Percentiles rank a stretch among this genome's conserved stretches.
Conservation (phyloP, 2,329 filamentous ascomycete genomes). For the Akanthomyces uredinophilus region DNA sequence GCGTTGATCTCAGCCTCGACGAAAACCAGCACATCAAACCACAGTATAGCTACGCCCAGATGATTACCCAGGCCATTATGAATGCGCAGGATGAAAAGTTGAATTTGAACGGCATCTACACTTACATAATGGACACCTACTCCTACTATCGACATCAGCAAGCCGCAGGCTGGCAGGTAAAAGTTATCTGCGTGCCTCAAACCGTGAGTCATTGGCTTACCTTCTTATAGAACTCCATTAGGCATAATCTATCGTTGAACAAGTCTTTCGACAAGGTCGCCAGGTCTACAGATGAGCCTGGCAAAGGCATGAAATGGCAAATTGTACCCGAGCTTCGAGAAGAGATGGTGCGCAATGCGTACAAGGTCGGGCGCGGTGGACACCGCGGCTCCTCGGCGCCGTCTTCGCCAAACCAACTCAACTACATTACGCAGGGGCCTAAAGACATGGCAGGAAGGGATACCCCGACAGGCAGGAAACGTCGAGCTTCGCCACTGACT, state of each 20-base stretch:
- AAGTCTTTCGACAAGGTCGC: constrained; percentile 93
- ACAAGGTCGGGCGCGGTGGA: constrained; percentile 56
- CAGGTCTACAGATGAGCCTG: constrained; percentile 87
- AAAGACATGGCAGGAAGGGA: constrained; percentile 50
- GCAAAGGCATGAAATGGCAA: constrained; percentile 99
- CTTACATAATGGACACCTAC: constrained; percentile 85
- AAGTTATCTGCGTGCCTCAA: constrained; percentile 22
- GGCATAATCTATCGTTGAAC: constrained; percentile 92
- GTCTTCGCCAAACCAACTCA: constrained; percentile 59
- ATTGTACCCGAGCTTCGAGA: constrained; percentile 79
- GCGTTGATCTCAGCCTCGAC: constrained; percentile 75
- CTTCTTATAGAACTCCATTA: constrained; percentile 72
- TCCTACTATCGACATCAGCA: constrained; percentile 84
- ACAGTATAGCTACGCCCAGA: constrained; percentile 90
- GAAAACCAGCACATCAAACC: constrained; percentile 89
- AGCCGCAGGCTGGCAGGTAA: constrained; percentile 81
- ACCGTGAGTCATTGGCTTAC: constrained; percentile 10
- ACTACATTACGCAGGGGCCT: constrained; percentile 56
- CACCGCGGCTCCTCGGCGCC: constrained; percentile 65
- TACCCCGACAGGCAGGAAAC: constrained; percentile 49
- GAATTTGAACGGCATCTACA: constrained; percentile 88
- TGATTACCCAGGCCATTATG: constrained; percentile 95
- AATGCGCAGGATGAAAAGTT: constrained; percentile 81
- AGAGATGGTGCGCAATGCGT: constrained; percentile 75
- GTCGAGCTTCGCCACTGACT: constrained; percentile 47